Conservation (phyloP, 768 basidiomycete genomes). For the Tulasnella calospora region DNA sequence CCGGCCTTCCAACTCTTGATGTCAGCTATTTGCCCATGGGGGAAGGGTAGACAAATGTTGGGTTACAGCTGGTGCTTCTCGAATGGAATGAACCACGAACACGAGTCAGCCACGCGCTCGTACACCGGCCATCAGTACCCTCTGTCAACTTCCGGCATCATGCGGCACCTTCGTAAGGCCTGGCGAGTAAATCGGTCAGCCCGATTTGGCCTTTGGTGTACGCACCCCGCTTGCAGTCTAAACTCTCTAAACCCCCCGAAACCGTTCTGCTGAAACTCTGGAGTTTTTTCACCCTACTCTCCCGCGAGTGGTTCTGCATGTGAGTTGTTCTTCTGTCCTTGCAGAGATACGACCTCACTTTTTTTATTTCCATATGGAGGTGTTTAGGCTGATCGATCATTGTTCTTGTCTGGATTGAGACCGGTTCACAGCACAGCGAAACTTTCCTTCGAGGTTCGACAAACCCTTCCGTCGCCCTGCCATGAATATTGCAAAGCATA, state of each 20-base stretch:
- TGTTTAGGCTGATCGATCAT: background rate
- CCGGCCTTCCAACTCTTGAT: slow-evolving; percentile 4
- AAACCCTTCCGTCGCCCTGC: background rate
- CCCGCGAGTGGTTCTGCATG: slow-evolving; percentile 7
- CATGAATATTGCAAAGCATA: background rate
- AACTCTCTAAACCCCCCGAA: slow-evolving; percentile 3
- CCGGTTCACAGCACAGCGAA: background rate
- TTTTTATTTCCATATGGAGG: background rate
- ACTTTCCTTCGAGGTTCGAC: background rate
- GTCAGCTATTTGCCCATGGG: background rate
- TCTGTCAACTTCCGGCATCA: slow-evolving; percentile 1
- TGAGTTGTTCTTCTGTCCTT: background rate
- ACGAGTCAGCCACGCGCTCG: slow-evolving; percentile 4
- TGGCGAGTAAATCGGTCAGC: slow-evolving; percentile 7
- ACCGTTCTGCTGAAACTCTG: background rate
- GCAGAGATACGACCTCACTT: background rate
- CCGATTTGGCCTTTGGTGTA: slow-evolving; percentile 11
- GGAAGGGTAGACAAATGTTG: background rate
- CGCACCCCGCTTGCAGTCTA: slow-evolving; percentile 7
- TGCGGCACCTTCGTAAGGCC: slow-evolving; percentile 6
- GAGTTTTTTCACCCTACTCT: slow-evolving; percentile 1
- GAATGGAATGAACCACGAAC: slow-evolving; percentile 8
- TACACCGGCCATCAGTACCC: slow-evolving; percentile 9
- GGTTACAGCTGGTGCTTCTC: slow-evolving; percentile 9
- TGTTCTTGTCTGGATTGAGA: slow-evolving; percentile 3